Evolutionary conservation across 1,139 yeast genomes (phyloP), one percentile per base, ranked within the genome.

Genomic region (Lodderomyces beijingensis): DNA sequence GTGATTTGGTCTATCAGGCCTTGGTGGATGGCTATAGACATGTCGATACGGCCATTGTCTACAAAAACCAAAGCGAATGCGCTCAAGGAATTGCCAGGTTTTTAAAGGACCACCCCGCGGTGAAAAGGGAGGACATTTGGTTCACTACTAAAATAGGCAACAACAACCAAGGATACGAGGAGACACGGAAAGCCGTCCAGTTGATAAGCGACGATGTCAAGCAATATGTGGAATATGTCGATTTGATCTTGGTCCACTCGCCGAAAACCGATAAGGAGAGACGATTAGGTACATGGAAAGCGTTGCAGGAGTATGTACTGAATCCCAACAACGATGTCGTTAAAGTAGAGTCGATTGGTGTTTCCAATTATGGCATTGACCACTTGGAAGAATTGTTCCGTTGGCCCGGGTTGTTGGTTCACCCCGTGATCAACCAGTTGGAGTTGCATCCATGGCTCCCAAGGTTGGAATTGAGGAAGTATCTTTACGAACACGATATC

Each of bases 11-110:
- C 3, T 58, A 61, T 42, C 45, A 55, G 15, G 74, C 75, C 1
- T 64, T 84, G 45, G 62, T 66, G 22, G 62, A 54, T 16, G 94
- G 94, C 0, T 83, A 82, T 51, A 72, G 93, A 42, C 88, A 80
- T 44, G 62, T 66, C 42, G 60, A 65, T 47, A 41, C 58, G 8
- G 36, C 36, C 36, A 45, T 47, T 64, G 52, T 55, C 19, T 83
- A 83, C 50, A 61, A 64, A 10, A 80, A 80, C 49, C 84, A 81
- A 49, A 47, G 46, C 7, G 80, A 73, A 46, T 45, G 52, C 30
- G 47, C 51, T 31, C 41, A 51, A 39, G 57, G 59, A 30, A 50
- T 63, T 37, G 56, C 65, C n/a, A 47, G 57, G 32, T 76, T 73
- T 57, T 41, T 76, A 16, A 51, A 57, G 27, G 70, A 65, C 16